Percentiles rank a stretch among this genome's conserved stretches.
These are phyloP conservation scores for Umbelopsis sp. DNA, from an alignment of 371 early-diverging fungal species.

Conservation along the genomic window DNA sequence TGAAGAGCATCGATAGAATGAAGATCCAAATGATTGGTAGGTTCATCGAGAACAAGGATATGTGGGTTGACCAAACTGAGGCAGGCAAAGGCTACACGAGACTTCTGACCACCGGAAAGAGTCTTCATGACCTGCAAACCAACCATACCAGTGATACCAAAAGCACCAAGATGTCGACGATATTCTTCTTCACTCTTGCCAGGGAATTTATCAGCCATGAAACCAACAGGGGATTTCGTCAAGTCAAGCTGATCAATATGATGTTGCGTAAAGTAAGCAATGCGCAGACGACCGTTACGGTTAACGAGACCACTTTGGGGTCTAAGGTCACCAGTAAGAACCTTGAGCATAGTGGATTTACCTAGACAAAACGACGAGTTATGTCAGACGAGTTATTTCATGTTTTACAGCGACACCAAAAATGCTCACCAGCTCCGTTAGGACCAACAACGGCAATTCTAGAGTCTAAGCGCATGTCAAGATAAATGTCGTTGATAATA, in stretches of 20 bases:
- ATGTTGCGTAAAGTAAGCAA: constrained; percentile 98
- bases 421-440: constrained; percentile 78
- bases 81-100: constrained; percentile 95
- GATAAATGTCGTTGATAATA: constrained; percentile 82
- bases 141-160: constrained; percentile 96
- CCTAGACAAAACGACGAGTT: constrained; percentile 31
- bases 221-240: constrained; percentile 82
- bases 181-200: constrained; percentile 95
- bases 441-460: constrained; percentile 95
- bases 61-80: constrained; percentile 93
- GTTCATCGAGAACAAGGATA: constrained; percentile 96
- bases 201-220: constrained; percentile 85
- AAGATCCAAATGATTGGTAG: constrained; percentile 91
- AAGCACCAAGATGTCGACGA: constrained; percentile 90
- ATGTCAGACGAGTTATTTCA: constrained; percentile 28
- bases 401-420: no score
- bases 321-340: constrained; percentile 83
- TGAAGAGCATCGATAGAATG: constrained; percentile 92
- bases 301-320: constrained; percentile 82
- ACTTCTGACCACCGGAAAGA: constrained; percentile 98
- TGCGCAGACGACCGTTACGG: constrained; percentile 92
- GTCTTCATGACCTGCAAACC: constrained; percentile 94
- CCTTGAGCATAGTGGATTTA: constrained; percentile 88
- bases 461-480: constrained; percentile 95
- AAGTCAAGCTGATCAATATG: constrained; percentile 96